Conservation (phyloP, 2,329 filamentous ascomycete genomes). For the Elsinoe fawcettii region DNA sequence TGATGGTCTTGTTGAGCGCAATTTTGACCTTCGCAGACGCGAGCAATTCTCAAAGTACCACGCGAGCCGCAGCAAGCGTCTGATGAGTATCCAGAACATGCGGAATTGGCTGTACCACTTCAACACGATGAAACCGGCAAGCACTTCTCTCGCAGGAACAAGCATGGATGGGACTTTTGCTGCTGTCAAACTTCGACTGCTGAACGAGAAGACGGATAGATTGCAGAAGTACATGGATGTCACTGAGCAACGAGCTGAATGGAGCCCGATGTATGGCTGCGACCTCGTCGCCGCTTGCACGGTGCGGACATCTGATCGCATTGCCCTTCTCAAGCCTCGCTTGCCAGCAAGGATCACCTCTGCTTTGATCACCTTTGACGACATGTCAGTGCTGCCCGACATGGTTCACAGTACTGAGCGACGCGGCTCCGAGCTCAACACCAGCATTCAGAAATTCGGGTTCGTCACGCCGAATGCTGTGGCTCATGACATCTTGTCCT, state of each 20-base stretch:
- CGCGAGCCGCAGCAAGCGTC: conserved; percentile 30
- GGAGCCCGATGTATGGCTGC: conserved; percentile 72
- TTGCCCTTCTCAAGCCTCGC: conserved; percentile 48
- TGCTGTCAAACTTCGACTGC: conserved; percentile 63
- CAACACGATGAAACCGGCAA: conserved; percentile 47
- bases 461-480: conserved; percentile 87
- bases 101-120: conserved; percentile 67
- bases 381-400: conserved; percentile 54
- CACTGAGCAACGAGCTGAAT: conserved; percentile 72
- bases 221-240: conserved; percentile 73
- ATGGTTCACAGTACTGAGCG: conserved; percentile 69
- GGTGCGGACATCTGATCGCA: conserved; percentile 51
- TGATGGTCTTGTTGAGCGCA: conserved; percentile 40
- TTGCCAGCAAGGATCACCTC: conserved; percentile 49
- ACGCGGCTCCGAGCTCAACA: conserved; percentile 64
- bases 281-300: conserved; percentile 68
- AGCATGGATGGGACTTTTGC: conserved; percentile 62
- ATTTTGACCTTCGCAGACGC: conserved; percentile 18
- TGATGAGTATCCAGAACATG: conserved; percentile 60
- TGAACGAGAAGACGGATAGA: conserved; percentile 66
- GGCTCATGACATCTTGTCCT: conserved; percentile 64
- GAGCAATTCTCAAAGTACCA: conserved; percentile 45
- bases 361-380: conserved; percentile 67
- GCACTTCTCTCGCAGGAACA: conserved; percentile 53
- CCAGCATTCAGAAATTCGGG: conserved; percentile 75